These are phyloP conservation scores for Pythium coloratum DNA, from an alignment of 352 stramenopile genomes.

Conservation along the genomic window DNA sequence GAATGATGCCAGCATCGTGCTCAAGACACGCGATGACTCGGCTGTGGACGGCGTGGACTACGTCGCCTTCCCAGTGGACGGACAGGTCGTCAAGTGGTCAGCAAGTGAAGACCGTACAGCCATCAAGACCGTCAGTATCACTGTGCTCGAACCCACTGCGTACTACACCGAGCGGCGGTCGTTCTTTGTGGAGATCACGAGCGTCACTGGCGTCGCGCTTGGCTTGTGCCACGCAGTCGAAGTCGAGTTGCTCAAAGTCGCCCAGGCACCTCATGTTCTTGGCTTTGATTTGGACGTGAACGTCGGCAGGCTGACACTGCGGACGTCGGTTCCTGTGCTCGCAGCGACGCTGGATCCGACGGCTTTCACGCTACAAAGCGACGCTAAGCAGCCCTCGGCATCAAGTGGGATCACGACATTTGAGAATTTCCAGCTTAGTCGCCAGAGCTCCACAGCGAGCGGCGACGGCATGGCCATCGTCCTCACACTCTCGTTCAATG, in stretches of 20 bases:
- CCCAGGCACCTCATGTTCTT: conserved; percentile 35
- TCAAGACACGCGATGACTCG: conserved; percentile 52
- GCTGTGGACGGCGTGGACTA: conserved; percentile 57
- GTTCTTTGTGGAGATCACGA: conserved; percentile 53
- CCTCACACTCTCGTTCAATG: conserved; percentile 35
- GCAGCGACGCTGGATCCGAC: conserved; percentile 42
- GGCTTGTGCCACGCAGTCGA: conserved; percentile 48
- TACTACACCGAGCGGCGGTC: conserved; percentile 42
- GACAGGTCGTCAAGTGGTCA: conserved; percentile 32
- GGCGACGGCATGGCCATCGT: conserved; percentile 42
- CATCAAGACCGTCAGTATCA: conserved; percentile 43
- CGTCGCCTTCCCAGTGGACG: conserved; percentile 27
- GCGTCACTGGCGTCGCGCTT: conserved; percentile 41
- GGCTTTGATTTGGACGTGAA: conserved; percentile 61
- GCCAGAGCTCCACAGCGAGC: conserved; percentile 43
- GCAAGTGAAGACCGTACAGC: conserved; percentile 27
- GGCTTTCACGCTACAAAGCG: conserved; percentile 49
- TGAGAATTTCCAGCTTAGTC: conserved; percentile 15
- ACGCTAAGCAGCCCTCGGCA: conserved; percentile 4
- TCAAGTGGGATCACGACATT: neutral
- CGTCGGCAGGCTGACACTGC: conserved; percentile 35
- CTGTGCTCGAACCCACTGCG: conserved; percentile 35
- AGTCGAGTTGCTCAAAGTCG: conserved; percentile 38
- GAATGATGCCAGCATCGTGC: conserved; percentile 26
- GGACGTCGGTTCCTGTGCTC: conserved; percentile 38